Evolutionary conservation across 176 grass and related monocot species (phyloP).

Genomic region (Metroxylon sagu): DNA sequence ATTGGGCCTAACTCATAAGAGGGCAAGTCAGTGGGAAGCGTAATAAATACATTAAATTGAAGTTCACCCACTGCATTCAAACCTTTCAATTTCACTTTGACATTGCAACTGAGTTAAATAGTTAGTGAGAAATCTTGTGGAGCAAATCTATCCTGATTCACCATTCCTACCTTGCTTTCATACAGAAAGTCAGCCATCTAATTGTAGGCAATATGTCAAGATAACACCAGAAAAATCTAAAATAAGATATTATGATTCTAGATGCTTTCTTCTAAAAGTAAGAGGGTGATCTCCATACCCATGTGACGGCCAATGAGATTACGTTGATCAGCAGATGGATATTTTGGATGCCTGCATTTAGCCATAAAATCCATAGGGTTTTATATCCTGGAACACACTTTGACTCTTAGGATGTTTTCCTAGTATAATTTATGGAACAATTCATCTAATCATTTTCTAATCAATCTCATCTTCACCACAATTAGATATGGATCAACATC

Average conservation of each 20-base stretch:
- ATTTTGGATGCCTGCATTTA: neutral
- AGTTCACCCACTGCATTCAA: conserved; percentile 2
- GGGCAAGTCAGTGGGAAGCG: neutral
- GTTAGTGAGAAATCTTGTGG: neutral
- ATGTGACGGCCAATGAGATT: neutral
- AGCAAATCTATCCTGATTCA: neutral
- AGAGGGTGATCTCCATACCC: too few relatives aligned
- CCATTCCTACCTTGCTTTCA: neutral
- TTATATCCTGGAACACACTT: too few relatives aligned
- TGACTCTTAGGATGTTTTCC: too few relatives aligned
- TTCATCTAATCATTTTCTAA: too few relatives aligned
- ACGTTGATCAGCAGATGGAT: neutral
- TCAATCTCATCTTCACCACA: too few relatives aligned
- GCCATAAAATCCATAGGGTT: too few relatives aligned
- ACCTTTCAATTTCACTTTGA: neutral
- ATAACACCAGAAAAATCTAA: neutral
- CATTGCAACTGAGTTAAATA: neutral
- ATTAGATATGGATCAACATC: too few relatives aligned
- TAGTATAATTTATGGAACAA: too few relatives aligned
- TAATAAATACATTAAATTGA: conserved; percentile 10
- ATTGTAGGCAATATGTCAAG: neutral
- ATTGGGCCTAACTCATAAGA: neutral
- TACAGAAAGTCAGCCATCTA: neutral
- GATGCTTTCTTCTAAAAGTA: too few relatives aligned
- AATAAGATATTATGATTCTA: too few relatives aligned